Percentiles rank a stretch among this genome's conserved stretches.
Evolutionary conservation across 768 basidiomycete species (phyloP).

Genomic region (Candolleomyces eurysporus): DNA sequence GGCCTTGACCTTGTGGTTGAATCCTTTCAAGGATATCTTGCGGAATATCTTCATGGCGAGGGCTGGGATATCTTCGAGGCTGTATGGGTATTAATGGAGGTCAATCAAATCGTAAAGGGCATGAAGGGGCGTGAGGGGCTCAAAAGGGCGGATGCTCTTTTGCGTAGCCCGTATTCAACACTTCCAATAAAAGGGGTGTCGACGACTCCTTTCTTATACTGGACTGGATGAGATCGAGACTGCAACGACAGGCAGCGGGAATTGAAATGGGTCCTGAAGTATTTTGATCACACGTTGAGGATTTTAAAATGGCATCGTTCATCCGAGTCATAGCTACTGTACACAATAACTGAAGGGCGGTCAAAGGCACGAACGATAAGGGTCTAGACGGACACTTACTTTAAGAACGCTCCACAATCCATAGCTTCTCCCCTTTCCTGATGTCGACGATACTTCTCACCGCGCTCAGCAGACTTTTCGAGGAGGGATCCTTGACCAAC

Average conservation of each 20-base stretch:
- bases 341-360: not conserved
- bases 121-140: not conserved
- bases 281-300: too few species aligned
- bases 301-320: too few species aligned
- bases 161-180: not conserved
- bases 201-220: not conserved
- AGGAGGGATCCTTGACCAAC: not conserved
- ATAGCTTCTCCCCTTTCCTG: constrained; percentile 12
- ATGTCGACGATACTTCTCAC: constrained; percentile 7
- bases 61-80: not conserved
- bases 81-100: not conserved
- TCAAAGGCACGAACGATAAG: not conserved
- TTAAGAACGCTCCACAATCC: constrained; percentile 15
- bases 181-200: not conserved
- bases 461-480: not conserved
- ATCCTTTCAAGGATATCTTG: not conserved
- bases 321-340: not conserved
- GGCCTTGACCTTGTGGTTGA: not conserved
- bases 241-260: not conserved
- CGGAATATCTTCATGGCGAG: constrained; percentile 1
- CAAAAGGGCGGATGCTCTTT: not conserved
- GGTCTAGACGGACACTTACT: not conserved
- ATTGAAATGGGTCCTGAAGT: too few species aligned
- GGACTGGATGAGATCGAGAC: not conserved
- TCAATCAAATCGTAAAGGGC: not conserved